Conservation (phyloP, 306 rosid genomes). For the Quercus bicolor region DNA sequence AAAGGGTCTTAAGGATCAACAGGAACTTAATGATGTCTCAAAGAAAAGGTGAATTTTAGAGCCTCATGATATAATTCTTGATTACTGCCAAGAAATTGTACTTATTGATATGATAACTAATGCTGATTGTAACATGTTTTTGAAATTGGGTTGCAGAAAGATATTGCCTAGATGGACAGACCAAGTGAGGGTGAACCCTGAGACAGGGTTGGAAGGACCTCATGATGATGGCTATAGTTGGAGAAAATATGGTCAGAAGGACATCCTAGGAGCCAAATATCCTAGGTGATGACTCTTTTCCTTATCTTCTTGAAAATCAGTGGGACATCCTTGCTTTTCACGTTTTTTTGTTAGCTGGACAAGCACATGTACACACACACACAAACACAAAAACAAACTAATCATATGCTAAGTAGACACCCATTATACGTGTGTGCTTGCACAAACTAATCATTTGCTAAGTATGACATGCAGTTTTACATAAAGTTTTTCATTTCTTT, state of each 20-base stretch:
- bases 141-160: conserved; percentile 55
- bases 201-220: conserved; percentile 61
- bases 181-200: conserved; percentile 52
- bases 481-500: neutral
- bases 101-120: conserved; percentile 9
- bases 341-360: too few species aligned
- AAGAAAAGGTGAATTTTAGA: conserved; percentile 62
- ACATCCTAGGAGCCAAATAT: conserved; percentile 70
- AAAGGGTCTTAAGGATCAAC: conserved; percentile 32
- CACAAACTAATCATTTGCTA: too few species aligned
- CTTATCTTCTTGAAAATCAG: neutral
- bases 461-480: neutral
- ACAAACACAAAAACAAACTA: too few species aligned
- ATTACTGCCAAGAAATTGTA: neutral
- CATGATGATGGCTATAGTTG: conserved; percentile 68
- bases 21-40: conserved; percentile 42
- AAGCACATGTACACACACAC: too few species aligned
- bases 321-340: neutral
- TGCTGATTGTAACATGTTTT: neutral
- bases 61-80: neutral
- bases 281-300: conserved; percentile 55
- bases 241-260: conserved; percentile 95
- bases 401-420: too few species aligned
- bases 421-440: too few species aligned
- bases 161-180: conserved; percentile 59